phyloP scores from a whole-genome alignment of 164 flowering plant species.

The Piper longum region DNA sequence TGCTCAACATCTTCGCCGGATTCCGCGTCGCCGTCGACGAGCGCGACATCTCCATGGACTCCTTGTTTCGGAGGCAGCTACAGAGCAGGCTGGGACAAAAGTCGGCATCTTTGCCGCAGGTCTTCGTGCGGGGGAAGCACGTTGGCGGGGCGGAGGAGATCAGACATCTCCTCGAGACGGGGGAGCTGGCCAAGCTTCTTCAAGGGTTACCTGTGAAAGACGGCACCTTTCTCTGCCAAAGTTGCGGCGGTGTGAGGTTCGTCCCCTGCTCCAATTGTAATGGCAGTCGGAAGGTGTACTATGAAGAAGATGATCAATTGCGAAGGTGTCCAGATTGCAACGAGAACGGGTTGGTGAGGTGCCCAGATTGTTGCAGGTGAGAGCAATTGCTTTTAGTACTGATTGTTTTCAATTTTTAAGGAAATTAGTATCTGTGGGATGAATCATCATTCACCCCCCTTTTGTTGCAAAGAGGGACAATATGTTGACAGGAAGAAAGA shows the following conservation, averaged over 20 bases:
- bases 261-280: conserved; percentile 60
- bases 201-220: conserved; percentile 42
- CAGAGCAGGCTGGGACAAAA: conserved; percentile 36
- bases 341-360: conserved; percentile 83
- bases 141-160: conserved; percentile 82
- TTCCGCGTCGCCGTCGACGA: conserved; percentile 71
- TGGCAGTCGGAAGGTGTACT: conserved; percentile 78
- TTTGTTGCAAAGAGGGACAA: no score
- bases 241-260: conserved; percentile 85
- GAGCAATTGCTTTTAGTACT: no score
- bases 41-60: conserved; percentile 86
- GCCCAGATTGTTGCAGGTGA: conserved; percentile 60
- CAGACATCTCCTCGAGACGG: conserved; percentile 52
- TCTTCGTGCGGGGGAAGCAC: conserved; percentile 56
- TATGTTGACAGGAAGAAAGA: no score
- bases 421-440: background rate
- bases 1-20: conserved; percentile 55
- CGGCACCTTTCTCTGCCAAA: conserved; percentile 32
- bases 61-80: conserved; percentile 47
- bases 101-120: conserved; percentile 50
- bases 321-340: conserved; percentile 61
- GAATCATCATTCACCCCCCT: background rate
- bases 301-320: conserved; percentile 40
- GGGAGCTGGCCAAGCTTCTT: conserved; percentile 56
- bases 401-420: no score